Evolutionary conservation across 139 green algal species (phyloP).

Genomic region (Haematococcus sp.): DNA sequence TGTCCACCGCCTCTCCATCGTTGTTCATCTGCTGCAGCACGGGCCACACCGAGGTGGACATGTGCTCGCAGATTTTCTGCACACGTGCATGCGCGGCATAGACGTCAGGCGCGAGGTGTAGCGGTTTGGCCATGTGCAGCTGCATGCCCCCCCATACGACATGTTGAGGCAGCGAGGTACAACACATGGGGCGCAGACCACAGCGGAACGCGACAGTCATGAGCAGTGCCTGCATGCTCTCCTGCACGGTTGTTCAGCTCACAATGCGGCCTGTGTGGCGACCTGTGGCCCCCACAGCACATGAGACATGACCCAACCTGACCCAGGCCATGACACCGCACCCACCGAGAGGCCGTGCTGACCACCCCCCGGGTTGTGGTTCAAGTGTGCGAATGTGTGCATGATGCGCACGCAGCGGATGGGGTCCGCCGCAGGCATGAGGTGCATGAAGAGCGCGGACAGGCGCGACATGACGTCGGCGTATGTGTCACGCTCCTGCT

Average conservation of each 20-base stretch:
- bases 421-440: neutral
- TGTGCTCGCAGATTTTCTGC: neutral
- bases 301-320: too few species aligned
- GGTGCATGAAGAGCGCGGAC: slow-evolving; percentile 9
- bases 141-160: too few species aligned
- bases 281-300: too few species aligned
- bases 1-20: neutral
- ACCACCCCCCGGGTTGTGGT: neutral
- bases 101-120: too few species aligned
- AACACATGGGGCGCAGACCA: too few species aligned
- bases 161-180: too few species aligned
- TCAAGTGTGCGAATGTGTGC: slow-evolving; percentile 1
- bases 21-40: slow-evolving; percentile 1
- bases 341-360: neutral
- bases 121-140: too few species aligned
- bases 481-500: neutral
- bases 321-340: neutral
- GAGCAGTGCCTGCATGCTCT: too few species aligned
- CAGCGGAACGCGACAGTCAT: too few species aligned
- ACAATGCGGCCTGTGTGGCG: too few species aligned
- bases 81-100: neutral
- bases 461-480: neutral
- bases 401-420: neutral
- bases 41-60: neutral
- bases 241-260: too few species aligned